phyloP scores from a whole-genome alignment of 2,329 filamentous ascomycete genomes.

The Curvularia lunata region DNA sequence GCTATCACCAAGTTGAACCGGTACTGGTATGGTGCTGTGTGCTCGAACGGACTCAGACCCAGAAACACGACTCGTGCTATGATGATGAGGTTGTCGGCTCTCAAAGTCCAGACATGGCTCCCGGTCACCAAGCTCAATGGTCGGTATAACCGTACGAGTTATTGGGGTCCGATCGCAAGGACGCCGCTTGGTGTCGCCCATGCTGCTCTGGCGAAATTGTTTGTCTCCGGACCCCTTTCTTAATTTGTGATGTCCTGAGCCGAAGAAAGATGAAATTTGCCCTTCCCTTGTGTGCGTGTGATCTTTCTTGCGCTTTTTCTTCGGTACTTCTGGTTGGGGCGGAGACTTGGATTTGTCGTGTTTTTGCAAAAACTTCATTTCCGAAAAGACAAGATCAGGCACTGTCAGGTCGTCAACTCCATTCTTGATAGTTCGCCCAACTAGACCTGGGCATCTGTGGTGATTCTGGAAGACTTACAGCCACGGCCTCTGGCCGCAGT shows the following conservation, averaged over 20 bases:
- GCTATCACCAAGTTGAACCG: slow-evolving; percentile 1
- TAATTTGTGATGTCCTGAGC: slow-evolving; percentile 35
- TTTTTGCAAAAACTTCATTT: slow-evolving; percentile 57
- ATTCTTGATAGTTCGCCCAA: background rate
- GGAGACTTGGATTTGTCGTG: slow-evolving; percentile 36
- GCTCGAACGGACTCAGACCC: slow-evolving; percentile 52
- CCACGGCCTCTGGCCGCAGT: slow-evolving; percentile 53
- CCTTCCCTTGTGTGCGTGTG: slow-evolving; percentile 44
- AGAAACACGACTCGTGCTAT: slow-evolving; percentile 47
- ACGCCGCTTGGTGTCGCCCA: slow-evolving; percentile 12
- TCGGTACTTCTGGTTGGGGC: slow-evolving; percentile 27
- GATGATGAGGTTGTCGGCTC: slow-evolving; percentile 39
- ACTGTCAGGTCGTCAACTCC: slow-evolving; percentile 47
- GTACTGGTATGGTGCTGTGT: slow-evolving; percentile 24
- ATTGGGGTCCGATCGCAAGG: slow-evolving; percentile 19
- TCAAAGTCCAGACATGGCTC: slow-evolving; percentile 48
- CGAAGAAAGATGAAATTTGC: slow-evolving; percentile 57
- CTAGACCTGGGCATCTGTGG: slow-evolving; percentile 1
- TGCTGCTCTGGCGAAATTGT: slow-evolving; percentile 4
- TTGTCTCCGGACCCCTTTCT: slow-evolving; percentile 33
- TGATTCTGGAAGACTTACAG: slow-evolving; percentile 39
- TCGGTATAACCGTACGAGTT: slow-evolving; percentile 29
- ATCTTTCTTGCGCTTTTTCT: slow-evolving; percentile 44
- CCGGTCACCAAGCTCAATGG: slow-evolving; percentile 45
- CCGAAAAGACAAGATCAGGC: slow-evolving; percentile 59